These are phyloP conservation scores for Dryas drummondii DNA, from an alignment of 306 rosid species.

Conservation along the genomic window DNA sequence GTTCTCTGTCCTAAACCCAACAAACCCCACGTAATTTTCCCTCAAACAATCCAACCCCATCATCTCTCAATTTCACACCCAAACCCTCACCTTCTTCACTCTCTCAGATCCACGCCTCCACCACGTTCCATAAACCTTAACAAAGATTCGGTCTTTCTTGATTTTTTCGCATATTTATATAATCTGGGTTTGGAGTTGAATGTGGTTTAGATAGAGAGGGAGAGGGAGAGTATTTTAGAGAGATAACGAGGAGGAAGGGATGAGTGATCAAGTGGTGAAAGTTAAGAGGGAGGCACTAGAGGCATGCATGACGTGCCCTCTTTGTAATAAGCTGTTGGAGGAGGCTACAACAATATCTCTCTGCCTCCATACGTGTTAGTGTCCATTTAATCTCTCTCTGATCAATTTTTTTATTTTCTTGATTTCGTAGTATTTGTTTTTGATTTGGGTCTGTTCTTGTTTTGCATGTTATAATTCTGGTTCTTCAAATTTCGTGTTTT, in stretches of 20 bases:
- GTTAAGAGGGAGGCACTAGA: slow-evolving; percentile 59
- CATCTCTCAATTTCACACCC: slow-evolving; percentile 40
- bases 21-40: slow-evolving; percentile 45
- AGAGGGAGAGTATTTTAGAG: not conserved
- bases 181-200: slow-evolving; percentile 18
- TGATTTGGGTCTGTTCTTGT: slow-evolving; percentile 28
- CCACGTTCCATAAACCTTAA: slow-evolving; percentile 23
- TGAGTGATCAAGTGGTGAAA: slow-evolving; percentile 59
- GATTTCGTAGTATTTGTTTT: slow-evolving; percentile 16
- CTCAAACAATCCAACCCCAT: slow-evolving; percentile 34
- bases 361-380: slow-evolving; percentile 90
- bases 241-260: slow-evolving; percentile 1
- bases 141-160: not conserved
- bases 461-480: slow-evolving; percentile 17
- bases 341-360: slow-evolving; percentile 93
- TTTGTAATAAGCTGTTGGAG: slow-evolving; percentile 63
- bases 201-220: slow-evolving; percentile 20
- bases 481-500: slow-evolving; percentile 20
- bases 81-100: slow-evolving; percentile 23
- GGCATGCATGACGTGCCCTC: slow-evolving; percentile 99
- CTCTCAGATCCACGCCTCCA: slow-evolving; percentile 51
- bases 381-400: slow-evolving; percentile 12
- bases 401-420: not conserved
- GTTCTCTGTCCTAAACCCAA: slow-evolving; percentile 37
- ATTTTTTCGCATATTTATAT: not conserved